Percentiles rank a stretch among this genome's conserved stretches.
phyloP scores from a whole-genome alignment of 2,329 filamentous ascomycete species.

The Fusarium nelsonii region DNA sequence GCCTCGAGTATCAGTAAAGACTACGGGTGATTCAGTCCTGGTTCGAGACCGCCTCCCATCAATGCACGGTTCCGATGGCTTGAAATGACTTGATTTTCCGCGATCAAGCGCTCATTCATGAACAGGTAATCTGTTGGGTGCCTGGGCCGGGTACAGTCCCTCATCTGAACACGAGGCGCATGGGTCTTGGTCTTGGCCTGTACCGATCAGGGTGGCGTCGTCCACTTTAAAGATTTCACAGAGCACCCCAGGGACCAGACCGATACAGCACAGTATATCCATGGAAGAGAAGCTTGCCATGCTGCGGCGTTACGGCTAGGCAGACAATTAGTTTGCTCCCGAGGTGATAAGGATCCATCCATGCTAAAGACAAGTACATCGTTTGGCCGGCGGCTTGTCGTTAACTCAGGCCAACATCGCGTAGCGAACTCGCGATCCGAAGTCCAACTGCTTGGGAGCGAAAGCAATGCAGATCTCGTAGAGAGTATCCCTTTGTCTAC shows the following conservation, averaged over 20 bases:
- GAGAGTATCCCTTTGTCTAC: constrained; percentile 11
- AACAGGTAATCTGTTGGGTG: background rate
- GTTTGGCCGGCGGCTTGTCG: background rate
- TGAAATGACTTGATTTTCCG: constrained; percentile 26
- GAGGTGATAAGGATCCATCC: background rate
- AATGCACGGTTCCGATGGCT: constrained; percentile 35
- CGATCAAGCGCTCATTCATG: constrained; percentile 15
- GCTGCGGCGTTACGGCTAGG: constrained; percentile 7
- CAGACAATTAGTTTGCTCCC: background rate
- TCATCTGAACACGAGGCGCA: constrained; percentile 42
- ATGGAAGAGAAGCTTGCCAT: constrained; percentile 1
- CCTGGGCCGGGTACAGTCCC: background rate
- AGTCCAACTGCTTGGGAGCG: background rate
- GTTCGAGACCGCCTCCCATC: background rate
- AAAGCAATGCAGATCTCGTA: background rate
- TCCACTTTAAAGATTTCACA: constrained; percentile 22
- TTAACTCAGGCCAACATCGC: background rate
- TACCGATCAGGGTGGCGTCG: constrained; percentile 18
- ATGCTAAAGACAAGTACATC: background rate
- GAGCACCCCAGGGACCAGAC: constrained; percentile 11
- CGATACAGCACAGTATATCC: background rate
- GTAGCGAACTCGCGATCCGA: constrained; percentile 7
- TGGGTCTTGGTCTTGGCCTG: constrained; percentile 18
- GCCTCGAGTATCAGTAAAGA: constrained; percentile 7
- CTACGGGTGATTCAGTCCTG: background rate